phyloP scores from a whole-genome alignment of 2,329 filamentous ascomycete species.

The Rugonectria rugulosa region DNA sequence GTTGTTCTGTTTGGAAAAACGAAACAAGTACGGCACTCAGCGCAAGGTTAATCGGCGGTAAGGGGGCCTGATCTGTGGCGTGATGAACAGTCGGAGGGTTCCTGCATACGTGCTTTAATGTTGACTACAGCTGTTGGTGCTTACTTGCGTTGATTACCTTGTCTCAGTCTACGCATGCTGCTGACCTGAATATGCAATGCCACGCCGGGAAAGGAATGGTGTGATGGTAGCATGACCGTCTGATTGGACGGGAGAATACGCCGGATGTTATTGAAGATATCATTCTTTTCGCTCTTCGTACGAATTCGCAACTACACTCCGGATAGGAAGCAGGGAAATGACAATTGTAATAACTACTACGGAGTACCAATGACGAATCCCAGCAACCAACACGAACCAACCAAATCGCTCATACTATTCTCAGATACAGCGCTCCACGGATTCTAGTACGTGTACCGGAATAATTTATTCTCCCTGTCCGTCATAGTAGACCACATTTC shows the following conservation, averaged over 20 bases:
- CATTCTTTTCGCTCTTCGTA: neutral
- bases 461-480: slow-evolving; percentile 64
- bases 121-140: too few relatives aligned
- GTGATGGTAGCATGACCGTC: neutral
- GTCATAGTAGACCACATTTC: slow-evolving; percentile 60
- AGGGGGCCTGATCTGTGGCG: neutral
- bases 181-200: neutral
- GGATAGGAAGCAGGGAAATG: neutral
- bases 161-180: too few relatives aligned
- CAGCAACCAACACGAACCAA: neutral
- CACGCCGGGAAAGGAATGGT: neutral
- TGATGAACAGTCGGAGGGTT: neutral
- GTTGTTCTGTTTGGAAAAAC: too few relatives aligned
- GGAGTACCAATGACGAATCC: neutral
- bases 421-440: neutral
- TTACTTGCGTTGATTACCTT: neutral
- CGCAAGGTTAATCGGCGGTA: too few relatives aligned
- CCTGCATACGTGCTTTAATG: too few relatives aligned
- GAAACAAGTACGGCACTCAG: too few relatives aligned
- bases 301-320: neutral
- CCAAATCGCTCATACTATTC: neutral
- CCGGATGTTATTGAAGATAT: neutral
- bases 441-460: slow-evolving; percentile 58
- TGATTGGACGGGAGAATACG: neutral
- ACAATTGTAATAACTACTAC: neutral